Percentiles rank a stretch among this genome's conserved stretches.
Conservation (phyloP, 2,329 filamentous ascomycete species). For the Plenodomus lindquistii region DNA sequence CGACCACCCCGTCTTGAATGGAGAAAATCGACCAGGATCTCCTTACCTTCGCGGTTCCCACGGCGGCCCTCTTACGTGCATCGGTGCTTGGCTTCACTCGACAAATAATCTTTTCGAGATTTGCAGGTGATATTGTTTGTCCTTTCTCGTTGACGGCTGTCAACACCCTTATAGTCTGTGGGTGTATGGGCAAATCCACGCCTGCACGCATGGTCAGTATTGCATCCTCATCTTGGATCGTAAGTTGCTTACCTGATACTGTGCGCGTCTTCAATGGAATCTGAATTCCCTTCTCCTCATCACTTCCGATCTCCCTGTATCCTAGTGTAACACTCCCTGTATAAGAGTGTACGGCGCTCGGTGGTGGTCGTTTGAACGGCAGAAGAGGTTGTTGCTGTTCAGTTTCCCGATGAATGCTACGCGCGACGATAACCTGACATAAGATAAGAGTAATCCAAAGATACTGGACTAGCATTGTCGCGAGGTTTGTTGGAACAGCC, state of each 20-base stretch:
- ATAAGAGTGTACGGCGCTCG: not conserved
- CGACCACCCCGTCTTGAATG: constrained; percentile 35
- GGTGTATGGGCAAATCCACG: constrained; percentile 12
- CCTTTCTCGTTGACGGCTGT: constrained; percentile 15
- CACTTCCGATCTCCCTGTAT: constrained; percentile 11
- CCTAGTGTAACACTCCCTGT: constrained; percentile 15
- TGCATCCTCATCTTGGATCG: not conserved
- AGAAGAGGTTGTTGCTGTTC: constrained; percentile 11
- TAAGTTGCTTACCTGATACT: constrained; percentile 12
- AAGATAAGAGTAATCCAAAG: not conserved
- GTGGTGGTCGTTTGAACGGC: not conserved
- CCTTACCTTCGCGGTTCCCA: constrained; percentile 4
- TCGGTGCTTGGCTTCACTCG: constrained; percentile 17
- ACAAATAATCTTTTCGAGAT: constrained; percentile 22
- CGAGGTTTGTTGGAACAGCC: not conserved
- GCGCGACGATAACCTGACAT: constrained; percentile 3
- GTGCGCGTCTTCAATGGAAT: constrained; percentile 19
- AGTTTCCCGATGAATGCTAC: constrained; percentile 8
- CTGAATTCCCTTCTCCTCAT: constrained; percentile 9
- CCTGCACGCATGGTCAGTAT: constrained; percentile 2
- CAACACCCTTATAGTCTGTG: constrained; percentile 18
- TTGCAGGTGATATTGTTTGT: constrained; percentile 14
- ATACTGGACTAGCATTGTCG: not conserved
- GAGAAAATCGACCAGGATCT: constrained; percentile 32
- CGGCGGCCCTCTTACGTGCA: constrained; percentile 16